Evolutionary conservation across 352 stramenopile genomes (phyloP), one percentile per base, ranked within the genome.

Genomic region (Phytophthora pini): DNA sequence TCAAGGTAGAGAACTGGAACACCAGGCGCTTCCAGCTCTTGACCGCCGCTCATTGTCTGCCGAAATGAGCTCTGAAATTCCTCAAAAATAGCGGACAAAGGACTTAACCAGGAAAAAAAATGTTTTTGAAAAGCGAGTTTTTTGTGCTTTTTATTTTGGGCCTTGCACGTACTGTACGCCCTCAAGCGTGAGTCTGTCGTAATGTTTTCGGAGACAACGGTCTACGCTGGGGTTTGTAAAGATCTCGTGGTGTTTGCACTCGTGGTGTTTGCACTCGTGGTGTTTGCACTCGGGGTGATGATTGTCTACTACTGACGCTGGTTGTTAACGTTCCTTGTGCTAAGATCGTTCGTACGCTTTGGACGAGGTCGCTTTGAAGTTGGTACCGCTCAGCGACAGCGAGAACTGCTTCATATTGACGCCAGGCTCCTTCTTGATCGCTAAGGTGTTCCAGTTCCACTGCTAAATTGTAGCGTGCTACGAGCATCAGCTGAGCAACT

Each of bases 361-460:
- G 29, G 1, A 80, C 55, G 26, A 84, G 50, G 9, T 76, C 63
- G 45, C 64, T 62, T 40, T 69, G 29, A 53, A 72, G 15, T 38
- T 65, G 15, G 22, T 54, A 31, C 50, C 31, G 56, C 62, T 52
- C 56, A 1, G 80, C 78, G 22, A 77, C 12, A 2, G 40, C 45
- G 12, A 82, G 49, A 0, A 72, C 74, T 13, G 51, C 48, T 15
- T 72, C 43, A 26, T 74, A 79, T n/a, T 68, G 45, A 0, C 59
- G 45, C 22, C 51, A 44, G 5, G 72, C 74, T 29, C 65, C 61
- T 4, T 63, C 50, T 0, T 45, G 12, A 0, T 86, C 72, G 24
- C 56, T n/a, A 12, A 82, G 56, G 49, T 89, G 79, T 67, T 91
- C 80, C 7, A 80, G 56, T 68, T 91, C 82, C 9, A 84, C 82